These are phyloP conservation scores for Candida arabinofermentans DNA, from an alignment of 805 yeast genomes.

Conservation along the genomic window DNA sequence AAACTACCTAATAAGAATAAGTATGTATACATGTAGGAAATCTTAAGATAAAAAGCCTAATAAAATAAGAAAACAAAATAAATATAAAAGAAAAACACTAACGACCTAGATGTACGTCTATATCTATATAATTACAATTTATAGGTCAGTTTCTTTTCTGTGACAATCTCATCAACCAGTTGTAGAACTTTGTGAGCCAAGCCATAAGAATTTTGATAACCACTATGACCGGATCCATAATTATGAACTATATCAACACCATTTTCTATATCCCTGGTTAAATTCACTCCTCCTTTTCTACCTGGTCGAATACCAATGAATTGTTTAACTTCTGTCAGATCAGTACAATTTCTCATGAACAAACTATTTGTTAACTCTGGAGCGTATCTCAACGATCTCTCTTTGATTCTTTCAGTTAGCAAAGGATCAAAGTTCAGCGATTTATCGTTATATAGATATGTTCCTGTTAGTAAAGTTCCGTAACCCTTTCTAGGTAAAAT, in stretches of 20 bases:
- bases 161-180: constrained; percentile 18
- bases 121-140: constrained; percentile 5
- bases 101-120: too few relatives aligned
- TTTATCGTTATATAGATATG: constrained; percentile 21
- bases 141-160: constrained; percentile 2
- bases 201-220: constrained; percentile 50
- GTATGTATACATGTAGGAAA: too few relatives aligned
- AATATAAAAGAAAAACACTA: neutral
- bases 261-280: constrained; percentile 32
- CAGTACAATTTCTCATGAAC: constrained; percentile 35
- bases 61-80: too few relatives aligned
- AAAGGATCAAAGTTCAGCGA: constrained; percentile 35
- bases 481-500: constrained; percentile 67
- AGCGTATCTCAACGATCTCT: constrained; percentile 40
- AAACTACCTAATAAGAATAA: too few relatives aligned
- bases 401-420: constrained; percentile 44
- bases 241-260: constrained; percentile 46
- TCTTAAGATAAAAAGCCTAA: too few relatives aligned
- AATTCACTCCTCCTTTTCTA: constrained; percentile 52
- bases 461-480: constrained; percentile 60
- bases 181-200: constrained; percentile 21
- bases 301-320: constrained; percentile 75
- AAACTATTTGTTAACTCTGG: constrained; percentile 43
- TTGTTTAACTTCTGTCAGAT: constrained; percentile 44
- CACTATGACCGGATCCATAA: constrained; percentile 75